Percentiles rank a stretch among this genome's conserved stretches.
phyloP scores from a whole-genome alignment of 768 basidiomycete species.

The Arthromyces matolae region DNA sequence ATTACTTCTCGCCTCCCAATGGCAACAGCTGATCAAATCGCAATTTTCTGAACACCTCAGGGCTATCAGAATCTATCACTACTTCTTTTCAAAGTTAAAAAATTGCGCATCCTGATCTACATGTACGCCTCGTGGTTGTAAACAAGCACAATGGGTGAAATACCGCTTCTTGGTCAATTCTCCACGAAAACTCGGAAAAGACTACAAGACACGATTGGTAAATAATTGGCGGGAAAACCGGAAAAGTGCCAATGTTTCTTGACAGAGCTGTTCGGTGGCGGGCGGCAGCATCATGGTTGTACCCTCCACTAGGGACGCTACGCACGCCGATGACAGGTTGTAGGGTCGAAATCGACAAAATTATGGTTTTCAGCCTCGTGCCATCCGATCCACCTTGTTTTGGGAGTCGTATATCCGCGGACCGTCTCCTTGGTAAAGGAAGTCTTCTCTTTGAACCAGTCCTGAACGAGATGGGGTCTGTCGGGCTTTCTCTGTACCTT shows the following conservation, averaged over 20 bases:
- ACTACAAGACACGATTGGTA: not conserved
- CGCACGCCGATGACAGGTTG: no score
- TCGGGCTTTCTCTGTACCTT: no score
- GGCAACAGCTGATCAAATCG: conserved; percentile 9
- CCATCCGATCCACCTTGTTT: not conserved
- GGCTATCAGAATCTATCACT: no score
- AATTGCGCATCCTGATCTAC: conserved; percentile 11
- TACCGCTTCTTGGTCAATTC: conserved; percentile 16
- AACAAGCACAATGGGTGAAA: conserved; percentile 15
- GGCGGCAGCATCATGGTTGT: no score
- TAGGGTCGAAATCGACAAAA: no score
- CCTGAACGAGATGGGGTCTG: no score
- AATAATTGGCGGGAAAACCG: not conserved
- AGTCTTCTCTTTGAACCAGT: conserved; percentile 23
- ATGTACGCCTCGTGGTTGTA: conserved; percentile 20
- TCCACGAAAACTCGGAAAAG: no score
- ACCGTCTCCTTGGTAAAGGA: conserved; percentile 32
- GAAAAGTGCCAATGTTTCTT: not conserved
- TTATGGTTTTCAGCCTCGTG: no score
- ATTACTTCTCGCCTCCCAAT: no score
- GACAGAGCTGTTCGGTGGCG: not conserved
- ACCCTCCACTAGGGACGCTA: no score
- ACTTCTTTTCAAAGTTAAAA: conserved; percentile 11
- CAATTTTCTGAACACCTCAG: no score
- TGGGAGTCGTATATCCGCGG: conserved; percentile 34